Evolutionary conservation across 352 stramenopile genomes (phyloP), one percentile per base, ranked within the genome.

Genomic region (Globisporangium camurandrum): DNA sequence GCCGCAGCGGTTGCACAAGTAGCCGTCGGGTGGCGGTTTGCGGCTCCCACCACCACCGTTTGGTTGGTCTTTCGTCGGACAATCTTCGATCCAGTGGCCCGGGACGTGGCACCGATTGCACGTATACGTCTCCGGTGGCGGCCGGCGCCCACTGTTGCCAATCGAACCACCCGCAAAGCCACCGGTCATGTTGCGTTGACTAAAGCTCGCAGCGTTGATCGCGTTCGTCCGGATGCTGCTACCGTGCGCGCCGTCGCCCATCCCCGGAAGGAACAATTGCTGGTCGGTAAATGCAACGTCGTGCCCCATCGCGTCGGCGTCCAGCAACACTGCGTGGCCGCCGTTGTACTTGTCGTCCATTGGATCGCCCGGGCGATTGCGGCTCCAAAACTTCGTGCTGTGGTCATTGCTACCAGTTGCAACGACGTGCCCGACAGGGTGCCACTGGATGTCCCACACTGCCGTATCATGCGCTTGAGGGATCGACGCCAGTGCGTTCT

Each of bases 381-480:
- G 82, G 33, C 86, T 93, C 95, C 95, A 99, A 54, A 98, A 98
- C 69, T 99, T 99, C 33, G 94, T 97, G 56, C 94, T 97, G 60
- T 97, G 77, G 66, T 99, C 96, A 61, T 98, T 98, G 50, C 79
- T 96, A 46, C 90, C 96, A 11, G 92, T 98, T 3, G 94, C 95
- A 17, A 99, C 69, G 26, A 98, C 83, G 56, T 98, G 95, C 26
- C 96, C 96, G 19, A 95, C 85, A 9, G 96, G 96, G 69, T 98
- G 95, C 95, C 95, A 99, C 63, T 97, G 91, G 62, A 98, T 95
- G 65, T 98, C 92, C 95, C 95, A 98, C 48, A 99, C 95, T 0
- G 95, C 94, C 51, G 96, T 97, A 44, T 98, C 95, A 63, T 99
- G 96, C 12, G 95, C 96, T 49, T 93, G 82, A 2, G 84, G 76